A percentile compares a stretch with the other conserved stretches of the same genome.
Evolutionary conservation across 2,329 filamentous ascomycete species (phyloP).

Genomic region (Colletotrichum sp.): DNA sequence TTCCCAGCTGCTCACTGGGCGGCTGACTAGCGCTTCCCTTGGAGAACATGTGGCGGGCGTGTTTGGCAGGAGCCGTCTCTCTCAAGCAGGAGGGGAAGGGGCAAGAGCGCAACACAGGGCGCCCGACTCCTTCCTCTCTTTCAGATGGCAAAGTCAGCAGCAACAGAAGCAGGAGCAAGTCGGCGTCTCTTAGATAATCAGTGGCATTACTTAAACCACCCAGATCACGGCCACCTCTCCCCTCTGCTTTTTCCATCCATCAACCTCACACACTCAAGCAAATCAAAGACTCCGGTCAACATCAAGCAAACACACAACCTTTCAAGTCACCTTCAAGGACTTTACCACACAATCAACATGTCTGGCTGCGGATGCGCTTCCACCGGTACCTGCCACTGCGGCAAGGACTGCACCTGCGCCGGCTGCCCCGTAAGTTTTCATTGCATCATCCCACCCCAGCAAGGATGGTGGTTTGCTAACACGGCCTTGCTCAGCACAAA

Average conservation of each 20-base stretch:
- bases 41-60: background rate
- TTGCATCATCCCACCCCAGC: background rate
- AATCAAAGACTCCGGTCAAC: background rate
- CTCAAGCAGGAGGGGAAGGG: background rate
- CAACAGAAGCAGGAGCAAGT: background rate
- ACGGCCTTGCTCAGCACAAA: background rate
- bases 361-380: conserved; percentile 46
- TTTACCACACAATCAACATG: conserved; percentile 36
- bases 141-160: background rate
- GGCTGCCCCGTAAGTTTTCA: conserved; percentile 46
- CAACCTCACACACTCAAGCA: background rate
- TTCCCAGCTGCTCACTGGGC: background rate
- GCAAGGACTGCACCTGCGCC: conserved; percentile 44
- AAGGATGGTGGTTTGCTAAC: background rate
- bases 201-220: background rate
- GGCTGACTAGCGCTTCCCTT: background rate
- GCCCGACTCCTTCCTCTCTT: background rate
- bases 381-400: conserved; percentile 36
- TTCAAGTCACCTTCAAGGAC: background rate
- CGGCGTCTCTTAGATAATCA: conserved; percentile 13
- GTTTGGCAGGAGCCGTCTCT: background rate
- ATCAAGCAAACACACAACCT: background rate
- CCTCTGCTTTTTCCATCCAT: background rate
- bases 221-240: background rate
- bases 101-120: background rate